Evolutionary conservation across 2,329 filamentous ascomycete genomes (phyloP).

Genomic region (Grosmannia serpens): DNA sequence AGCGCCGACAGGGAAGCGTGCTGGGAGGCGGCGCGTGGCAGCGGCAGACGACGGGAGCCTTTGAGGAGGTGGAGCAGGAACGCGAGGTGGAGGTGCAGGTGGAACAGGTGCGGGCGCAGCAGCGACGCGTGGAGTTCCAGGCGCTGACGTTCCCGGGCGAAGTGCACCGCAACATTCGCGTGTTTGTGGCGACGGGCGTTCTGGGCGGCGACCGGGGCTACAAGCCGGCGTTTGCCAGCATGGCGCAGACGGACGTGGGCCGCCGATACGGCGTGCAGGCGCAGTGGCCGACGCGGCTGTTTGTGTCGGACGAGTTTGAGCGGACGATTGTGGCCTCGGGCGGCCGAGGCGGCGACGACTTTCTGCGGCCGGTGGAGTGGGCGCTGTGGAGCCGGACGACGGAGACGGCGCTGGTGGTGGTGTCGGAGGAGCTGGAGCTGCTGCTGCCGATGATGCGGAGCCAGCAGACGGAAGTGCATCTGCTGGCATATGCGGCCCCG

Average conservation of each 20-base stretch:
- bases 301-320: slow-evolving; percentile 34
- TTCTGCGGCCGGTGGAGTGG: slow-evolving; percentile 31
- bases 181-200: slow-evolving; percentile 5
- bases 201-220: not conserved
- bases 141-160: slow-evolving; percentile 2
- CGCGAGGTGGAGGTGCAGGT: slow-evolving; percentile 48
- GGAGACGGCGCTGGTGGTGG: slow-evolving; percentile 42
- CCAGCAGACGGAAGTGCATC: slow-evolving; percentile 12
- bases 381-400: slow-evolving; percentile 40
- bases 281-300: slow-evolving; percentile 16
- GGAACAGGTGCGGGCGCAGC: slow-evolving; percentile 33
- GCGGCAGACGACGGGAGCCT: slow-evolving; percentile 20
- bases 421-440: slow-evolving; percentile 50
- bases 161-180: not conserved
- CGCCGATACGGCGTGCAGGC: not conserved
- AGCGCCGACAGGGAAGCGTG: not conserved
- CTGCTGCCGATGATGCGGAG: slow-evolving; percentile 34
- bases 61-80: slow-evolving; percentile 51
- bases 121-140: not conserved
- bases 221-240: not conserved
- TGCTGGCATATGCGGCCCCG: slow-evolving; percentile 44
- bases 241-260: slow-evolving; percentile 3
- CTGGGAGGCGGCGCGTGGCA: not conserved
- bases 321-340: slow-evolving; percentile 27
- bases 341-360: slow-evolving; percentile 20